Base-by-base conservation (phyloP, 31 red algal genomes). In the Odonthalia washingtoniensis region DNA sequence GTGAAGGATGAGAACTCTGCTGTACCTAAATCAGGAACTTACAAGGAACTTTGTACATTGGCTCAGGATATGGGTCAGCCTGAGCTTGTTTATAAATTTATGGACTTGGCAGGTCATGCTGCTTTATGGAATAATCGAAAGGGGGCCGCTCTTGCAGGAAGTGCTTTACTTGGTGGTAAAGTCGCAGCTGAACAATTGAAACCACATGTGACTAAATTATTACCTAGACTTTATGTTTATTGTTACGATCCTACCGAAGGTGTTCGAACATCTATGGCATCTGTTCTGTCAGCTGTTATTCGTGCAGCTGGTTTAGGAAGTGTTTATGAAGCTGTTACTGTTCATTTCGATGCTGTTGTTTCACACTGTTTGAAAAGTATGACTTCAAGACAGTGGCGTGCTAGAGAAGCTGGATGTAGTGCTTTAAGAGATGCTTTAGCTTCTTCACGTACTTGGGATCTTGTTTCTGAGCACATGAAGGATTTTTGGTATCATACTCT, bases 81-180 rank as follows among this genome's bases (percentile, higher is more conserved):
- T 36, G 92, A 94, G 64, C 80, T 94, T 46, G 86, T 94, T 1
- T 94, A 94, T 65, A 94, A 94, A 81, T 89, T 94, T 80, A 94
- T 94, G 92, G 92, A 94, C 41, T 74, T 94, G 26, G 92, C 92
- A 17, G 84, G 85, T 24, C 86, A 89, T 64, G 65, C 92, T 14
- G 84, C 92, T 65, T 28, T 94, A 2, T 94, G 92, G 92, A 94
- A 94, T 63, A 89, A 65, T 61, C 85, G 92, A 37, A 83, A 81
- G 39, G 92, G 92, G 34, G 92, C 92, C 14, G 92, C 92, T 24
- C 78, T 94, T 46, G 92, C 92, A 28, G 86, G 92, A 28, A 81
- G 78, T 67, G 92, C 92, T 4, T 53, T 94, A 9, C 75, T 94
- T 4, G 86, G 80, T 39, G 84, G 68, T 41, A 70, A 84, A n/a